Evolutionary conservation across 306 rosid species (phyloP).

Genomic region (Cicer arietinum): DNA sequence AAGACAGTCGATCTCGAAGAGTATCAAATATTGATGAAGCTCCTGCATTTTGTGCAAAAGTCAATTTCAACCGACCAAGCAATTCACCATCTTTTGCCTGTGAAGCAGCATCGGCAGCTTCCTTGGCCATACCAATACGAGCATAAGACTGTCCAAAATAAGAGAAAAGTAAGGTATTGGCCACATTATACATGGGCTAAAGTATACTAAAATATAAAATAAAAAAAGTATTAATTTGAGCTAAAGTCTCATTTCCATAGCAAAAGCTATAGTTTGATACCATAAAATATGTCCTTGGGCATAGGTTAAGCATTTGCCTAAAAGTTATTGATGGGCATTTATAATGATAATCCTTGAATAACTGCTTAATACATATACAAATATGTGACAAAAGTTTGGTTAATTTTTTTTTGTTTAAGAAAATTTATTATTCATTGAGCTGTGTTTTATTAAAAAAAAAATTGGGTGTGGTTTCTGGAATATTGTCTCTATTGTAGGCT

Average conservation of each 20-base stretch:
- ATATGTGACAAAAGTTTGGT: not conserved
- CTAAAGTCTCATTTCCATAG: slow-evolving; percentile 14
- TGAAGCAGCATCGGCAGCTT: slow-evolving; percentile 97
- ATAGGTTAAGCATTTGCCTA: too few species aligned
- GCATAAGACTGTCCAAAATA: slow-evolving; percentile 76
- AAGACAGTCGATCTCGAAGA: slow-evolving; percentile 80
- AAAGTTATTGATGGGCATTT: not conserved
- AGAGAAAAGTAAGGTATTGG: slow-evolving; percentile 21
- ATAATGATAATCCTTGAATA: not conserved
- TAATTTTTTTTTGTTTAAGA: not conserved
- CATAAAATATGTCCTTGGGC: too few species aligned
- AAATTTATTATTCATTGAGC: not conserved
- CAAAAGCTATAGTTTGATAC: slow-evolving; percentile 12
- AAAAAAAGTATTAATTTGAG: not conserved
- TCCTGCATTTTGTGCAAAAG: slow-evolving; percentile 82
- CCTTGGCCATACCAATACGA: slow-evolving; percentile 95
- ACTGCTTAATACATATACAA: not conserved
- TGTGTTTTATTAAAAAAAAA: not conserved
- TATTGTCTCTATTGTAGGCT: not conserved
- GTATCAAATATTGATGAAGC: slow-evolving; percentile 88
- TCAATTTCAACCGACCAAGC: slow-evolving; percentile 84
- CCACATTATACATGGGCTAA: slow-evolving; percentile 7
- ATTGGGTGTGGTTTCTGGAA: not conserved
- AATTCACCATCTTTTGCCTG: slow-evolving; percentile 95
- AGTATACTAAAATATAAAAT: not conserved